phyloP scores from a whole-genome alignment of 2,329 filamentous ascomycete species.

The Acrodontium crateriforme region DNA sequence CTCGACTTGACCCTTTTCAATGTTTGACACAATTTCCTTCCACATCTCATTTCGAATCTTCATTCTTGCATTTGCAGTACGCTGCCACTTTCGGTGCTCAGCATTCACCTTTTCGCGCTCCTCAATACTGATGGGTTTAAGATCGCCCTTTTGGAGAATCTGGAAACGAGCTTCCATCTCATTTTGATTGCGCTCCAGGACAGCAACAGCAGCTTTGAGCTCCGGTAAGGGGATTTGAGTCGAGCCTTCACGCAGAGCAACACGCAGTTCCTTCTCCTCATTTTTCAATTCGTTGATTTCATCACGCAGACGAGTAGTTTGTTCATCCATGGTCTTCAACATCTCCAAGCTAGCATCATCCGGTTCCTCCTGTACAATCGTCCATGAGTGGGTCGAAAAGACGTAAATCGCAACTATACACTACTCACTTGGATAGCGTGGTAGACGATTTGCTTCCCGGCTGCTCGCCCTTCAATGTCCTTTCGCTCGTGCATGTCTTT shows the following conservation, averaged over 20 bases:
- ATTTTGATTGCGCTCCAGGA: constrained; percentile 32
- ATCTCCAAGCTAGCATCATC: constrained; percentile 35
- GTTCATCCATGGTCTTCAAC: constrained; percentile 35
- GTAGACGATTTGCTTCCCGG: constrained; percentile 50
- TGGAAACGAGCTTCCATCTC: constrained; percentile 28
- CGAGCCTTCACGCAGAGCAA: constrained; percentile 31
- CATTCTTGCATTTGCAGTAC: constrained; percentile 28
- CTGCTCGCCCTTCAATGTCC: constrained; percentile 42
- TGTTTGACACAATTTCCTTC: constrained; percentile 32
- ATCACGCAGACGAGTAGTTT: constrained; percentile 33
- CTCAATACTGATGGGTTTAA: constrained; percentile 33
- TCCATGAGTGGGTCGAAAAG: background rate
- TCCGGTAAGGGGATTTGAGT: constrained; percentile 38
- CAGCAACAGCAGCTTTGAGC: constrained; percentile 30
- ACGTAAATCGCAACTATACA: background rate
- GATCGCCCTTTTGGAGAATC: constrained; percentile 26
- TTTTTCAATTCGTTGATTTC: constrained; percentile 31
- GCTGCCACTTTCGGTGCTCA: constrained; percentile 32
- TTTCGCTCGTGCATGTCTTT: constrained; percentile 49
- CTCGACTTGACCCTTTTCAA: constrained; percentile 33
- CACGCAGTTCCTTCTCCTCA: constrained; percentile 36
- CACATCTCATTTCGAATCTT: constrained; percentile 39
- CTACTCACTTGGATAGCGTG: constrained; percentile 35
- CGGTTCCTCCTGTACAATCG: constrained; percentile 32
- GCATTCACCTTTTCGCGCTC: constrained; percentile 34